These are phyloP conservation scores for Cenchrus fungigraminus DNA, from an alignment of 176 grass and related monocot species.

Conservation along the genomic window DNA sequence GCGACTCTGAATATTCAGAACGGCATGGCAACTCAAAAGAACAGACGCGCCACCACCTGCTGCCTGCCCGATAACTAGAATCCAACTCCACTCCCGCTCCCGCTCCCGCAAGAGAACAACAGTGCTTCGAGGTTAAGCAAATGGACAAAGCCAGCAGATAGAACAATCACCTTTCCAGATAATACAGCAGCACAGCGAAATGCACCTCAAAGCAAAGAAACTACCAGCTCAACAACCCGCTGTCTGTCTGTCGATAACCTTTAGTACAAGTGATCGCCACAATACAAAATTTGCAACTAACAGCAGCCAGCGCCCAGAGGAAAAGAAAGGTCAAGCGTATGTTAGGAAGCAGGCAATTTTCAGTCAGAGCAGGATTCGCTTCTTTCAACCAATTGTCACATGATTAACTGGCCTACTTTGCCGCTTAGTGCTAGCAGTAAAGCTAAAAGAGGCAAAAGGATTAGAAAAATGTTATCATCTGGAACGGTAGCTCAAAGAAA, in stretches of 20 bases:
- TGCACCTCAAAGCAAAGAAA: not conserved
- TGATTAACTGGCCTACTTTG: conserved; percentile 3
- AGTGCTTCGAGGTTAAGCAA: not conserved
- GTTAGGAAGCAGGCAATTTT: conserved; percentile 7
- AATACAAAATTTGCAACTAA: conserved; percentile 32
- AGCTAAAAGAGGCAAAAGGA: conserved; percentile 25
- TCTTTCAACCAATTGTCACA: conserved; percentile 9
- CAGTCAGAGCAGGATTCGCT: conserved; percentile 3
- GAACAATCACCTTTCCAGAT: conserved; percentile 16
- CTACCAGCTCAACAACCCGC: conserved; percentile 14
- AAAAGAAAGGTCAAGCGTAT: conserved; percentile 12
- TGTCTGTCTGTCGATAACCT: not conserved
- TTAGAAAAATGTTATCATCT: not conserved
- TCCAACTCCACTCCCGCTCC: not conserved
- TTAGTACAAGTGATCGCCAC: conserved; percentile 13
- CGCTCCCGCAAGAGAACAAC: conserved; percentile 18
- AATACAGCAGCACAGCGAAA: not conserved
- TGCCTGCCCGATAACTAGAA: not conserved
- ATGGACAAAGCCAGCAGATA: not conserved
- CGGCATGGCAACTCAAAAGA: not conserved
- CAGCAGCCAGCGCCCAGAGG: not conserved
- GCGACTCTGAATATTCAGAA: not conserved
- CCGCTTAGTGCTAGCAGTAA: conserved; percentile 1
- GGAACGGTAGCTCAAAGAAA: not conserved
- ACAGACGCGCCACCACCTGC: not conserved